Conservation (phyloP, 371 early-diverging fungal genomes). For the Apophysomyces elegans region DNA sequence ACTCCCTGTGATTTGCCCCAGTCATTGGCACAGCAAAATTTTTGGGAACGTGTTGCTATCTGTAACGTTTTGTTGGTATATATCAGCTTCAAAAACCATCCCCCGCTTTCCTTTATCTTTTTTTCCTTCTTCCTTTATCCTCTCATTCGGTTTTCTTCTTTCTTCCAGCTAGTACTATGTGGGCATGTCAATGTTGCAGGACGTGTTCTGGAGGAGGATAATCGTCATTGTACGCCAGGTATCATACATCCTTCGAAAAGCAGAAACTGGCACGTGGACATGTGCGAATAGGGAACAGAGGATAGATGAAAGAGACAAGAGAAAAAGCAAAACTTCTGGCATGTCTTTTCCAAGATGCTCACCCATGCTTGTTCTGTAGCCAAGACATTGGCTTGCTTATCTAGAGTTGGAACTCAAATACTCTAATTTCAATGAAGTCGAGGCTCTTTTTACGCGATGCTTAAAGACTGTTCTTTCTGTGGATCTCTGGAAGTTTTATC, state of each 20-base stretch:
- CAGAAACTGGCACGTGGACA: slow-evolving; percentile 12
- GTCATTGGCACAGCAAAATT: neutral
- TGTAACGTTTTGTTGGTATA: neutral
- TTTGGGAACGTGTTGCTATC: slow-evolving; percentile 1
- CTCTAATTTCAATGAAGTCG: slow-evolving; percentile 75
- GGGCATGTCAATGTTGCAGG: slow-evolving; percentile 13
- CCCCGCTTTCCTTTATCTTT: neutral
- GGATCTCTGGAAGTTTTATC: slow-evolving; percentile 88
- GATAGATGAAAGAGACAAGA: slow-evolving; percentile 2
- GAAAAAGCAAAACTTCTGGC: neutral
- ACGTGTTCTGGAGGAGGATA: slow-evolving; percentile 14
- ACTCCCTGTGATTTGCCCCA: neutral
- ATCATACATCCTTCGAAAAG: neutral
- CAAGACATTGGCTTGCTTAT: slow-evolving; percentile 83
- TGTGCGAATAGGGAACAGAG: neutral
- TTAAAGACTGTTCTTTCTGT: slow-evolving; percentile 82
- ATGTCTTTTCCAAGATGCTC: neutral
- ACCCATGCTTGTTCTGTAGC: slow-evolving; percentile 48
- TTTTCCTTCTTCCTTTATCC: neutral
- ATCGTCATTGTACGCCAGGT: slow-evolving; percentile 11
- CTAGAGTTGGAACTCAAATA: slow-evolving; percentile 85
- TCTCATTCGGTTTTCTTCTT: slow-evolving; percentile 11
- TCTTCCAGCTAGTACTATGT: slow-evolving; percentile 6
- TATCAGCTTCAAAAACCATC: neutral
- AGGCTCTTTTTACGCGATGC: slow-evolving; percentile 85